Conservation (phyloP, 2,329 filamentous ascomycete species). For the Phoma sp. region DNA sequence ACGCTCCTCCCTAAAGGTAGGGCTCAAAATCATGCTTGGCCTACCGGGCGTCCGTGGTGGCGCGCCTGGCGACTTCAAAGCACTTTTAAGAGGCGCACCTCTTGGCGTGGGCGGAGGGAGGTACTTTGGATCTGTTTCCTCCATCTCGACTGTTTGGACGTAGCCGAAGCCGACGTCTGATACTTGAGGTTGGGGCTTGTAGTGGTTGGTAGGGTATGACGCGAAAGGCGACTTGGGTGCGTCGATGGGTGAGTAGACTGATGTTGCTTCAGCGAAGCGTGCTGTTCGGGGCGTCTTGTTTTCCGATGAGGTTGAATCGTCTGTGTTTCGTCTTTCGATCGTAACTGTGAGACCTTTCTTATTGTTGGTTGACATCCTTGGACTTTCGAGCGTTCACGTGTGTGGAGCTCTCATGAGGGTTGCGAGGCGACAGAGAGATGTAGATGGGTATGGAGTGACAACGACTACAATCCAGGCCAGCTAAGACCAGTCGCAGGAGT, state of each 20-base stretch:
- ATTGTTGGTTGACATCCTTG: constrained; percentile 55
- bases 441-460: constrained; percentile 36
- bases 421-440: constrained; percentile 17
- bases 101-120: constrained; percentile 68
- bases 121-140: constrained; percentile 54
- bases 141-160: constrained; percentile 66
- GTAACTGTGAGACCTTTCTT: constrained; percentile 51
- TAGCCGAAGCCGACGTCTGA: constrained; percentile 94
- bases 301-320: constrained; percentile 49
- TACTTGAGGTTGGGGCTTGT: constrained; percentile 70
- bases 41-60: constrained; percentile 62
- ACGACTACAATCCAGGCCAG: constrained; percentile 48
- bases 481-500: constrained; percentile 45
- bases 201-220: constrained; percentile 60
- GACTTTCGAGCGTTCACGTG: constrained; percentile 41
- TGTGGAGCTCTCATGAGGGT: constrained; percentile 40
- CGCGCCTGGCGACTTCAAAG: constrained; percentile 85
- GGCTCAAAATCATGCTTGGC: constrained; percentile 81
- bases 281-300: constrained; percentile 73
- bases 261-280: constrained; percentile 81
- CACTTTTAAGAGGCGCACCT: constrained; percentile 78
- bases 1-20: constrained; percentile 89
- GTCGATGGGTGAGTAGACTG: constrained; percentile 78
- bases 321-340: constrained; percentile 50
- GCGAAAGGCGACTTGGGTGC: constrained; percentile 54